phyloP scores from a whole-genome alignment of 2,329 filamentous ascomycete genomes.

The Amauroascus verrucosus region DNA sequence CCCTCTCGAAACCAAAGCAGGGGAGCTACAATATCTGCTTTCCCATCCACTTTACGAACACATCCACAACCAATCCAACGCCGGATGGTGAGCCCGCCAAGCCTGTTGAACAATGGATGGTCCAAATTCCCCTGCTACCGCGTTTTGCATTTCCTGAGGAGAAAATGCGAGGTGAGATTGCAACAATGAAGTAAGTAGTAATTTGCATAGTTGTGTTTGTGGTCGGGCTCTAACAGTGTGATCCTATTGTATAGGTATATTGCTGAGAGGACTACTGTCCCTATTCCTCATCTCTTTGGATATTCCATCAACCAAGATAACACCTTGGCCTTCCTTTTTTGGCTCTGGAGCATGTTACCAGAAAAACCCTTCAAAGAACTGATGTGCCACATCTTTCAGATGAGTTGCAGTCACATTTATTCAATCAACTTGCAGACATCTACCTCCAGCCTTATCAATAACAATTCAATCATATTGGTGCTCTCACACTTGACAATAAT shows the following conservation, averaged over 20 bases:
- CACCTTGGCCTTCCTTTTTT: conserved; percentile 11
- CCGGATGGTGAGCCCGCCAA: no score
- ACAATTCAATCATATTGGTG: conserved; percentile 10
- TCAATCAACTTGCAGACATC: conserved; percentile 5
- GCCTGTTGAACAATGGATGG: no score
- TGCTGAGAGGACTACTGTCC: conserved; percentile 17
- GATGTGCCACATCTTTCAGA: background rate
- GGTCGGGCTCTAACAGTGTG: background rate
- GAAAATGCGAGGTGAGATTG: no score
- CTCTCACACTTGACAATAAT: conserved; percentile 5
- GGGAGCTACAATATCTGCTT: no score
- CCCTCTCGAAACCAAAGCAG: no score
- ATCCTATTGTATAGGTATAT: conserved; percentile 10
- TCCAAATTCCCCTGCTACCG: no score
- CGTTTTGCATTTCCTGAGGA: no score
- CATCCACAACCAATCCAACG: no score
- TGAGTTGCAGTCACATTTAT: background rate
- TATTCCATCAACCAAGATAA: conserved; percentile 13
- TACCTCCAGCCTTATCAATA: conserved; percentile 9
- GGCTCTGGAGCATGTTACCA: conserved; percentile 6
- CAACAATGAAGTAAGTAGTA: background rate
- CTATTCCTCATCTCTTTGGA: conserved; percentile 14
- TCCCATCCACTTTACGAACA: no score
- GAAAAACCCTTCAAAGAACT: conserved; percentile 2
- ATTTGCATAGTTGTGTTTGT: no score